A percentile compares a stretch with the other conserved stretches of the same genome.
phyloP scores from a whole-genome alignment of 768 basidiomycete genomes.

The Lactifluus rugatus region DNA sequence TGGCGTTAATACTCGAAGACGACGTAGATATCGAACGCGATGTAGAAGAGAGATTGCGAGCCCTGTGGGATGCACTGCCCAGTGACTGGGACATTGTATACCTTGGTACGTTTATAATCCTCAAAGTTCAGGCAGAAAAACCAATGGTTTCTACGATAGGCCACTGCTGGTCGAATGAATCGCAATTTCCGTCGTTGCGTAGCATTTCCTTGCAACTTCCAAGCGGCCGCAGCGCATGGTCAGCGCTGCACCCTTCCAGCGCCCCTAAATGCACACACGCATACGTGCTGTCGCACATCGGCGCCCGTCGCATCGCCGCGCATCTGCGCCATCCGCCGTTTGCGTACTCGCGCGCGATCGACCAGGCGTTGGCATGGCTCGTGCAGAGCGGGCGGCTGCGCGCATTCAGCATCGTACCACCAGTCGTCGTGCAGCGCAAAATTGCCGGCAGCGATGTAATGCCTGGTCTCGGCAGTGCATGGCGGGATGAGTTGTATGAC shows the following conservation, averaged over 20 bases:
- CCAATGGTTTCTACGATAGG: constrained; percentile 32
- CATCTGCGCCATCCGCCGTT: constrained; percentile 55
- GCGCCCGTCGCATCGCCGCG: constrained; percentile 51
- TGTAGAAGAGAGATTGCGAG: constrained; percentile 33
- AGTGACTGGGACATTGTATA: constrained; percentile 64
- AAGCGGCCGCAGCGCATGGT: constrained; percentile 7
- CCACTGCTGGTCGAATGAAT: constrained; percentile 73
- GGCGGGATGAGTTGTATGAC: constrained; percentile 42
- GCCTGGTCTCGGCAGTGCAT: constrained; percentile 41
- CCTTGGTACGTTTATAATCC: constrained; percentile 37
- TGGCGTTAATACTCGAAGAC: constrained; percentile 60
- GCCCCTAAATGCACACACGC: constrained; percentile 67
- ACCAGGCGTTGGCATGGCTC: constrained; percentile 65
- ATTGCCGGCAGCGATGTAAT: constrained; percentile 44
- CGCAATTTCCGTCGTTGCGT: constrained; percentile 33
- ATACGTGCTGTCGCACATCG: constrained; percentile 49
- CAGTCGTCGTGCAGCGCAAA: constrained; percentile 59
- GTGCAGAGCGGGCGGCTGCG: constrained; percentile 44
- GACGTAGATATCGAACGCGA: constrained; percentile 72
- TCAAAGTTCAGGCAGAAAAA: background rate
- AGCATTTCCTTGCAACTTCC: constrained; percentile 9
- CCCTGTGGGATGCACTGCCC: constrained; percentile 46
- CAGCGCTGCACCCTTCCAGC: constrained; percentile 45
- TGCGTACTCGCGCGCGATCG: constrained; percentile 69
- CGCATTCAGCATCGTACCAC: constrained; percentile 58